phyloP scores from a whole-genome alignment of 257 asterid species.

The Coffea eugenioides region DNA sequence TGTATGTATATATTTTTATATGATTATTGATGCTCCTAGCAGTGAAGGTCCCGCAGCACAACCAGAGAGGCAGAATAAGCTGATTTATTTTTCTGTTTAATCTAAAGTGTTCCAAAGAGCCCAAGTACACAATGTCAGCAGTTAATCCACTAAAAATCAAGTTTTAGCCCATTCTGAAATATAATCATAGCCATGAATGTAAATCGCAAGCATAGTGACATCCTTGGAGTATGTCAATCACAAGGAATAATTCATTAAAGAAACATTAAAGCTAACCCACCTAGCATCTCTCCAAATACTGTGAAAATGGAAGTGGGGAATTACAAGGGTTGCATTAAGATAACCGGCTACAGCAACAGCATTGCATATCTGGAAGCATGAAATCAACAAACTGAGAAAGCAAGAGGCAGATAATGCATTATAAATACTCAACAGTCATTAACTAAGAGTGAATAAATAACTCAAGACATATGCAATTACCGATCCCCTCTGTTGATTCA shows the following conservation, averaged over 20 bases:
- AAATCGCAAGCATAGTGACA: not conserved
- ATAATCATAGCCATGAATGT: not conserved
- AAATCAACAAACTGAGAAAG: constrained; percentile 9
- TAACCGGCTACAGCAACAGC: constrained; percentile 99
- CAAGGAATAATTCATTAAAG: not conserved
- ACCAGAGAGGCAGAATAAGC: not conserved
- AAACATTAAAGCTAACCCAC: constrained; percentile 33
- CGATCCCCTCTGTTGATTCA: constrained; percentile 97
- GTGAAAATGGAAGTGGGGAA: constrained; percentile 92
- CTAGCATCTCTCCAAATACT: constrained; percentile 99
- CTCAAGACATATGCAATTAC: constrained; percentile 32
- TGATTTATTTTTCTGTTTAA: not conserved
- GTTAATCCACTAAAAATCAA: not conserved
- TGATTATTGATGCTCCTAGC: not conserved
- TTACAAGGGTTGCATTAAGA: constrained; percentile 92
- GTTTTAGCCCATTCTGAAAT: not conserved
- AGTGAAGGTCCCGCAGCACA: not conserved
- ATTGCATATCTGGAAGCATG: constrained; percentile 85
- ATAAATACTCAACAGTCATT: not conserved
- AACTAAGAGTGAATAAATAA: not conserved
- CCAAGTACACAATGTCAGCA: not conserved
- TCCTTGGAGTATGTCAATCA: not conserved
- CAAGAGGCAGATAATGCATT: not conserved
- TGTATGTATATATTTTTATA: not conserved
- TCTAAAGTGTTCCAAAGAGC: not conserved